These are phyloP conservation scores for Colletotrichum graminicola DNA, from an alignment of 2,329 filamentous ascomycete genomes.

Conservation along the genomic window DNA sequence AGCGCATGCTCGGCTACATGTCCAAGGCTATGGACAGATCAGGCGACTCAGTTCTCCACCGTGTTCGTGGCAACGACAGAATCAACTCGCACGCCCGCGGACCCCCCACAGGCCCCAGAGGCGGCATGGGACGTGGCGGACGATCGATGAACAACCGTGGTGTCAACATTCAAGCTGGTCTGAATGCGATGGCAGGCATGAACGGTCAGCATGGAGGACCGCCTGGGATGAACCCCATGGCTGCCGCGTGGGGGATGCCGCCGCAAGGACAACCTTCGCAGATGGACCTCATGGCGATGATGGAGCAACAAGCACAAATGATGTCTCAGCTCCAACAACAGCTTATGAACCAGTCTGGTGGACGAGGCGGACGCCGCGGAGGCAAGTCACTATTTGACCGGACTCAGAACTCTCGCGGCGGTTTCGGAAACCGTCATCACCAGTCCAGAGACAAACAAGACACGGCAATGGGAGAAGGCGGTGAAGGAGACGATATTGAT, in stretches of 20 bases:
- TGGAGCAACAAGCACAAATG: constrained; percentile 89
- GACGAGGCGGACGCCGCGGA: constrained; percentile 58
- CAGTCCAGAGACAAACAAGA: constrained; percentile 55
- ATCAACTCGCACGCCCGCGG: constrained; percentile 83
- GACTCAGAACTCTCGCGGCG: constrained; percentile 68
- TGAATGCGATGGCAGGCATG: constrained; percentile 58
- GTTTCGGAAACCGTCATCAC: constrained; percentile 63
- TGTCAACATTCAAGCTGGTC: constrained; percentile 63
- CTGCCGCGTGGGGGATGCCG: constrained; percentile 60
- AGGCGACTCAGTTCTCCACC: constrained; percentile 81
- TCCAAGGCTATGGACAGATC: constrained; percentile 85
- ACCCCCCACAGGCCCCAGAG: constrained; percentile 78
- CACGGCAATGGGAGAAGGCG: constrained; percentile 48
- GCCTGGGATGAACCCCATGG: constrained; percentile 54
- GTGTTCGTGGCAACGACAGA: constrained; percentile 81
- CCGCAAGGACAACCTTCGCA: constrained; percentile 57
- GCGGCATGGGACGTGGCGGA: constrained; percentile 61
- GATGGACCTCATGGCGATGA: constrained; percentile 76
- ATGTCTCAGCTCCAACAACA: constrained; percentile 81
- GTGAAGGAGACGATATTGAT: constrained; percentile 72
- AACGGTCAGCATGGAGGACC: constrained; percentile 49
- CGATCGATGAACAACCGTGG: constrained; percentile 65
- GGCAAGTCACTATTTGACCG: constrained; percentile 81
- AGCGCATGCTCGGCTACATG: constrained; percentile 87
- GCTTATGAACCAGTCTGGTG: constrained; percentile 64